A percentile compares a stretch with the other conserved stretches of the same genome.
phyloP scores from a whole-genome alignment of 805 yeast species.

The Ogataea haglerorum region DNA sequence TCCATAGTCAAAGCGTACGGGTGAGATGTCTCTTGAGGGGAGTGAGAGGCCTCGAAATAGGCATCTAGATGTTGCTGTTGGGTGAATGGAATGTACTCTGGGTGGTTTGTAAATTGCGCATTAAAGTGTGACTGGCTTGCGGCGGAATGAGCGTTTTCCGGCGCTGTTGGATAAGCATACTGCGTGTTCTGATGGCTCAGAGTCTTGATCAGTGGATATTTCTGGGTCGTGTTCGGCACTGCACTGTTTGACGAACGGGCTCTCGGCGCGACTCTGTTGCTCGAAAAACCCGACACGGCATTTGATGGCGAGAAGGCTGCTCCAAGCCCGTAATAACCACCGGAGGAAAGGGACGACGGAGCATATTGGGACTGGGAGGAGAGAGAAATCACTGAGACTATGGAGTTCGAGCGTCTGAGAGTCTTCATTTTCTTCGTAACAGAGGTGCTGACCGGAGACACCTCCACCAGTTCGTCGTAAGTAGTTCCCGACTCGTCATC shows the following conservation, averaged over 20 bases:
- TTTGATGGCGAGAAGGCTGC: conserved; percentile 11
- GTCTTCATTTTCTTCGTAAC: conserved; percentile 28
- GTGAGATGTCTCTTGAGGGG: neutral
- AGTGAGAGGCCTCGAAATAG: conserved; percentile 5
- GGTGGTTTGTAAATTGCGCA: conserved; percentile 12
- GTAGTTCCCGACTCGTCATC: conserved; percentile 12
- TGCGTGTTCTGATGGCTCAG: neutral
- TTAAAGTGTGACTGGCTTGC: conserved; percentile 14
- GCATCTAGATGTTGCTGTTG: conserved; percentile 17
- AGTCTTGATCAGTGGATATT: conserved; percentile 9
- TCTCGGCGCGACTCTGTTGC: conserved; percentile 9
- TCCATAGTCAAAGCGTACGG: conserved; percentile 11
- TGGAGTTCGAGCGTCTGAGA: conserved; percentile 28
- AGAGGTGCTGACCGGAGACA: conserved; percentile 27
- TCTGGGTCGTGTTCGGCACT: conserved; percentile 6
- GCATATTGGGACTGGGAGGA: conserved; percentile 21
- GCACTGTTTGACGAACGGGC: conserved; percentile 21
- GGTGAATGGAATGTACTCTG: neutral
- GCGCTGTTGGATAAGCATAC: conserved; percentile 1
- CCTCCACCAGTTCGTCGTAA: conserved; percentile 21
- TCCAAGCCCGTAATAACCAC: conserved; percentile 4
- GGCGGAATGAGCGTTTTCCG: conserved; percentile 5
- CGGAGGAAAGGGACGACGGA: conserved; percentile 11
- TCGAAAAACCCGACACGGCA: neutral
- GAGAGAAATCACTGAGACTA: conserved; percentile 26